Base-by-base conservation (phyloP, 257 asterid genomes). In the Capsicum rhomboideum region DNA sequence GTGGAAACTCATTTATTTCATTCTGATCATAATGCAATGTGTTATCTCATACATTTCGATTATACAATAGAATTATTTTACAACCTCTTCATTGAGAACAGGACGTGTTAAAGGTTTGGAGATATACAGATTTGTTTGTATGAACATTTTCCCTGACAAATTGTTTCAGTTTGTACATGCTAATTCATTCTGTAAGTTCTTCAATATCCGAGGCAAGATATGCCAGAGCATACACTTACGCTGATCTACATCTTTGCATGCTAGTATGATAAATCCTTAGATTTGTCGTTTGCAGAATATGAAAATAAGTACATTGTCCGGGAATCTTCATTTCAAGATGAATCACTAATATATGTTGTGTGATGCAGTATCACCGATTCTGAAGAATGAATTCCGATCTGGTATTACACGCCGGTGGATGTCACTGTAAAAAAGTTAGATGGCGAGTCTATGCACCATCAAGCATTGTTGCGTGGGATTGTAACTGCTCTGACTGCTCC, bases 401-500 rank as follows among this genome's bases (percentile, higher is more conserved):
- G 75, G 58, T 90, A n/a, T 49, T 82, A 56, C 99, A 96, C 85
- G 78, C 82, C 13, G 99, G 99, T 44, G 97, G 99, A 84, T 96
- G 99, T 80, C 98, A 96, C 86, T 96, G 98, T 90, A 91, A 84
- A 78, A 86, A 85, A 6, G 92, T 96, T 10, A 88, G 95, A 83
- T 94, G 98, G 99, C 83, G 50, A 84, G 97, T 90, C 3, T 86
- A 64, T 72, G 99, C 96, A 20, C 90, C 95, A 18, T 55, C 89
- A 18, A 90, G 94, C 9, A 85, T 94, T 0, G 89, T 93, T 6
- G 93, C 86, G 86, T 96, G 98, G 99, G 83, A 85, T 52, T 96
- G 99, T 90, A 91, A 91, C 89, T 96, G 99, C 78, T 87, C 98
- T 0, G 90, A 90, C 85, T 96, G 98, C 88, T 92, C 89, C 69